Evolutionary conservation across 768 basidiomycete species (phyloP).

Genomic region (Dioszegia hungarica): DNA sequence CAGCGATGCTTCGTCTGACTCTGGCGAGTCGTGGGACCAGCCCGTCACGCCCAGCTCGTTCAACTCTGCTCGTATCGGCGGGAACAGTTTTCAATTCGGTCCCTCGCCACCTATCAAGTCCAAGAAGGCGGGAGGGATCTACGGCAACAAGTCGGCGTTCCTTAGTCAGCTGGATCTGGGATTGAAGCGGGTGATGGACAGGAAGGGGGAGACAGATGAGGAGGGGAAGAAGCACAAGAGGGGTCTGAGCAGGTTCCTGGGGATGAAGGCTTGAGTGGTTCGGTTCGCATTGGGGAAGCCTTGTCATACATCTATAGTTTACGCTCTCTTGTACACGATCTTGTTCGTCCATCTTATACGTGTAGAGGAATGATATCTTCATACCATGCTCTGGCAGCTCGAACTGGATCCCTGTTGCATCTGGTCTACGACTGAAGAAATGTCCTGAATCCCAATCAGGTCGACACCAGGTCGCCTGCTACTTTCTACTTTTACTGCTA

Average conservation of each 20-base stretch:
- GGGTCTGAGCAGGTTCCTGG: conserved; percentile 5
- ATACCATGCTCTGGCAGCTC: too few relatives aligned
- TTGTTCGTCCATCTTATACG: too few relatives aligned
- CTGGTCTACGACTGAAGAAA: too few relatives aligned
- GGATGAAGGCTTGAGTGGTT: background rate
- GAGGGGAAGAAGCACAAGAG: conserved; percentile 1
- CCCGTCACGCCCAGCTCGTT: conserved; percentile 2
- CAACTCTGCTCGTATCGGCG: background rate
- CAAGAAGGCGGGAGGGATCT: background rate
- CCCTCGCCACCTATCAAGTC: background rate
- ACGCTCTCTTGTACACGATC: too few relatives aligned
- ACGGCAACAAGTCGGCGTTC: conserved; percentile 7
- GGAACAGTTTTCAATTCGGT: conserved; percentile 2
- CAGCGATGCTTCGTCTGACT: background rate
- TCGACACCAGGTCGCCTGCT: conserved; percentile 1
- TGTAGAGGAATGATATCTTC: too few relatives aligned
- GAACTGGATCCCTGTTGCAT: background rate
- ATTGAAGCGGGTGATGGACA: background rate
- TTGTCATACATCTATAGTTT: too few relatives aligned
- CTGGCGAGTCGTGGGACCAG: conserved; percentile 4
- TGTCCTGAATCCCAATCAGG: background rate
- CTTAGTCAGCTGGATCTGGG: conserved; percentile 5
- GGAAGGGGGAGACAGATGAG: background rate
- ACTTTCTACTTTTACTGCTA: background rate
- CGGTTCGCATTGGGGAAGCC: background rate